Conservation (phyloP, 164 flowering plant genomes). For the Houttuynia cordata region DNA sequence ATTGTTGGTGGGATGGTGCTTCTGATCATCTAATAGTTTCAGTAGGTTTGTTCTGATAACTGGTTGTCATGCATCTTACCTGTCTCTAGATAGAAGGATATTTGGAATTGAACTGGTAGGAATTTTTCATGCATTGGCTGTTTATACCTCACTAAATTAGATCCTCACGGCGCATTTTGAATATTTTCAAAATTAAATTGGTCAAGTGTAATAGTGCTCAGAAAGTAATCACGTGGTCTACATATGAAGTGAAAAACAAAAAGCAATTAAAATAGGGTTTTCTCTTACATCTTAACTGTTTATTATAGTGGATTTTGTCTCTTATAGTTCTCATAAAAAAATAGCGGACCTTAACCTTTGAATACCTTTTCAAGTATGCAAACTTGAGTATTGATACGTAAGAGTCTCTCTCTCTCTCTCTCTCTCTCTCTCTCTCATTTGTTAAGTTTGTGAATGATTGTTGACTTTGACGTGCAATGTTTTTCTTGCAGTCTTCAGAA, state of each 20-base stretch:
- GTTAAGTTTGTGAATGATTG: not conserved
- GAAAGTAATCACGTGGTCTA: no score
- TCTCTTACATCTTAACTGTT: no score
- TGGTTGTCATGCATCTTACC: no score
- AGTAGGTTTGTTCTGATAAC: not conserved
- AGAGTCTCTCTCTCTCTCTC: slow-evolving; percentile 18
- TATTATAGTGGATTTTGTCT: not conserved
- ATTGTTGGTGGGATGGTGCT: not conserved
- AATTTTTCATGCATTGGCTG: no score
- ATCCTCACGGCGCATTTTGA: no score
- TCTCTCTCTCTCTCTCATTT: no score
- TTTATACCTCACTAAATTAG: no score
- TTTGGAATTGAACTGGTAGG: not conserved
- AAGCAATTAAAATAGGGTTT: no score
- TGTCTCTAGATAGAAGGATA: not conserved
- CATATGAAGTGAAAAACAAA: no score
- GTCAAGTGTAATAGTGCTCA: no score
- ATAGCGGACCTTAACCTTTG: slow-evolving; percentile 46
- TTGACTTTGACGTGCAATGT: not conserved
- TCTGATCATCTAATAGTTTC: not conserved
- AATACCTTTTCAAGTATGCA: slow-evolving; percentile 96
- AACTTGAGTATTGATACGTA: slow-evolving; percentile 96
- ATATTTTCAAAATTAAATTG: no score
- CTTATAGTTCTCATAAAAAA: not conserved
- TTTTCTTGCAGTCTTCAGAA: slow-evolving; percentile 74